These are phyloP conservation scores for Aurinia saxatilis DNA, from an alignment of 345 rosid species.

Conservation along the genomic window DNA sequence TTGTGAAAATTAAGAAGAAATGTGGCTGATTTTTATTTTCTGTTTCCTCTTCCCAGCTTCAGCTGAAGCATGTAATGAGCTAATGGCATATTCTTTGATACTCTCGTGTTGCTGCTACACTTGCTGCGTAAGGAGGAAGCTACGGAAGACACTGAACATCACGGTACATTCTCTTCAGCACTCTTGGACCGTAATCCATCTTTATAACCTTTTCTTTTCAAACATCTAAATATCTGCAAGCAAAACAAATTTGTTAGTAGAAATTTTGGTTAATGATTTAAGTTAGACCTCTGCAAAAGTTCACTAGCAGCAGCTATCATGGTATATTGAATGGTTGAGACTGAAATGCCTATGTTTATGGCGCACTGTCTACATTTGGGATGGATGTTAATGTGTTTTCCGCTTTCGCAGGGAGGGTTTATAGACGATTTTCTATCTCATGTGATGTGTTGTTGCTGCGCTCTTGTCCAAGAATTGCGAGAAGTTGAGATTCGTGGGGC, in stretches of 20 bases:
- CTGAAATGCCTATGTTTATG: neutral
- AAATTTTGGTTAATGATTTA: neutral
- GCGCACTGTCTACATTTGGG: neutral
- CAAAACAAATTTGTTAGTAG: neutral
- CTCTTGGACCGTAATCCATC: neutral
- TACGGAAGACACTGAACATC: constrained; percentile 72
- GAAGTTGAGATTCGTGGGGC: constrained; percentile 87
- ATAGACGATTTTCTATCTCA: constrained; percentile 94
- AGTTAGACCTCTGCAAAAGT: neutral
- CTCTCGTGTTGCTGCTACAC: constrained; percentile 98
- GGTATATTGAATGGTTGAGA: neutral
- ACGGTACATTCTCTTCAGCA: constrained; percentile 42
- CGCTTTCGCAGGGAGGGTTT: constrained; percentile 65
- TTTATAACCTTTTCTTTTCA: neutral
- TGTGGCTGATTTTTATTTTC: neutral
- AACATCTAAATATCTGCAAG: neutral
- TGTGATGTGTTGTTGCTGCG: constrained; percentile 96
- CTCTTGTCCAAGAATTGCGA: constrained; percentile 96
- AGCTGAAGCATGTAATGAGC: constrained; percentile 87
- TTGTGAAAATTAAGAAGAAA: neutral
- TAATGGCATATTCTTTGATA: constrained; percentile 89
- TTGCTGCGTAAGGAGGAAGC: constrained; percentile 90
- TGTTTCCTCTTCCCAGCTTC: constrained; percentile 54
- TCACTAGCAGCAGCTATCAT: neutral
- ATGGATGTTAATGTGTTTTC: neutral